Base-by-base conservation (phyloP, 768 basidiomycete genomes). In the Leccinellum luteum region DNA sequence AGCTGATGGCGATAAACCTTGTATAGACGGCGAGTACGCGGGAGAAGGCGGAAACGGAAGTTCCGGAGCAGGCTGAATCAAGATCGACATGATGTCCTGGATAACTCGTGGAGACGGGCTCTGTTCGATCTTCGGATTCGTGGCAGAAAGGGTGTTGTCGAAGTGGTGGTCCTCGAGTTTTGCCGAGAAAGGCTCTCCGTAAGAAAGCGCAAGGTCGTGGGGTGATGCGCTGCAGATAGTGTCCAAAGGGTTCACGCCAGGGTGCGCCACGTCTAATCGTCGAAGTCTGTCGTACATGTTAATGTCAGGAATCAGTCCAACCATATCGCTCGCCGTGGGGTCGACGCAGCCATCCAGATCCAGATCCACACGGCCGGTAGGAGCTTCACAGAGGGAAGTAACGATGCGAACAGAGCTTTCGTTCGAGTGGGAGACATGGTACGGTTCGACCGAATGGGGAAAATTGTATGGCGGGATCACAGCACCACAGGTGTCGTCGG, bases 221-320 rank as follows among this genome's bases (percentile, higher is more conserved):
- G 54, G 50, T 4, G 63, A 27, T n/a, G 49, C 28, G 38, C 19
- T 32, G 57, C 63, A 21, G 57, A 76, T 67, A 28, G 77, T 73
- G 31, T 78, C 74, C 31, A 73, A 59, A 21, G 80, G 79, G 61
- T 81, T 73, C 50, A 82, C 68, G 28, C 75, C 70, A 6, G 60
- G 43, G 38, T 59, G 55, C 30, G 63, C 63, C 4, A 57, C 32
- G 8, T 66, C 62, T 27, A 56, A 56, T 17, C 58, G 53, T 25
- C 64, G 56, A 48, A 65, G 59, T 6, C 44, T 52, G 23, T 71
- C 64, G 55, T 71, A 73, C 70, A 75, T 72, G 44, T 78, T 78
- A 25, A 75, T 60, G 48, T 72, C 71, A 57, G 72, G 71, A 3
- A 74, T 65, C 6, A 72, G 60, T 31, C 71, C 71, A 45, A 72